Evolutionary conservation across 1,284 basidiomycete genomes (phyloP), one percentile per base, ranked within the genome.

Genomic region (Ustilago tritici): DNA sequence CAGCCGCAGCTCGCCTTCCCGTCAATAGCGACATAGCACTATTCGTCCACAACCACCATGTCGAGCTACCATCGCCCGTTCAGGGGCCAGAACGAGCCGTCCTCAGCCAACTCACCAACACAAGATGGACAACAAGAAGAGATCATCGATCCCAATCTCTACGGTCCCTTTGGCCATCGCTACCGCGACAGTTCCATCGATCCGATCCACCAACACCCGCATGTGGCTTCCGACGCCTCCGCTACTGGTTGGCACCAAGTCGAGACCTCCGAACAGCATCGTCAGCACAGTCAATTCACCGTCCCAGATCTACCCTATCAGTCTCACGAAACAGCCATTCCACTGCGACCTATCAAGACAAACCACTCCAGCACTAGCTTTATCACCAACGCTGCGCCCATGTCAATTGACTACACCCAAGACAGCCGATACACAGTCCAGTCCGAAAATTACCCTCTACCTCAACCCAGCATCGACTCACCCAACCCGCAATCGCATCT

Each of bases 81-180:
- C 36, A 66, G 63, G n/a, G 38, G 49, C 2, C 59, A 65, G n/a
- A 17, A 36, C 9, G 32, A 14, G 4, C 43, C 34, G 1, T 7
- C 43, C 4, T 31, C 41, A 15, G 9, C 35, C 36, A 34, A 55
- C 10, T 28, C 54, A 3, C 15, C 46, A 17, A 28, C 56, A 31
- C 17, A 41, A 4, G 36, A 28, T 12, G 50, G n/a, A 23, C 32
- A 65, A 11, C 38, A 65, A 17, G 50, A 56, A 17, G 65, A 56
- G 17, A 50, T 75, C 41, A 75, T 75, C 57, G 72, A 78, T 31
- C 76, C 76, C 15, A 78, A 78, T 50, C 61, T 74, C 15, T 78
- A 76, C 35, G 76, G 72, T 14, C 68, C 73, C 12, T 78, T 74
- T 34, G 76, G 76, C 9, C 61, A 70, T 50, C 47, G 55, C 2